A percentile compares a stretch with the other conserved stretches of the same genome.
Conservation (phyloP, 2,329 filamentous ascomycete genomes). For the Cladobotryum protrusum region DNA sequence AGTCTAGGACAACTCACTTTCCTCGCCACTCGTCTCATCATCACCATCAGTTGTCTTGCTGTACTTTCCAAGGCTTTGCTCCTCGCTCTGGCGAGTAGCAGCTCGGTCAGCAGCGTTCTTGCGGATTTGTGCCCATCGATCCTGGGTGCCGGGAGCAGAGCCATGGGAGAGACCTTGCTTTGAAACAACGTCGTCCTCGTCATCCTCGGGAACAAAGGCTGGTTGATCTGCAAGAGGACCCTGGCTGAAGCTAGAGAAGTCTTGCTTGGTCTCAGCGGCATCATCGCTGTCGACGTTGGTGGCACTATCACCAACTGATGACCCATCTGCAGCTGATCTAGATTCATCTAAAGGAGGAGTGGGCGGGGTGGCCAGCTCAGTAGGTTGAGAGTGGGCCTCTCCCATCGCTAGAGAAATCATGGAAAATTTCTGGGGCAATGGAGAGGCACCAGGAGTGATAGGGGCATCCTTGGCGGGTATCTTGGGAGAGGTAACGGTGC, state of each 20-base stretch:
- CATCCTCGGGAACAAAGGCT: conserved; percentile 64
- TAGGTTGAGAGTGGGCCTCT: neutral
- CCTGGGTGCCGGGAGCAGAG: conserved; percentile 41
- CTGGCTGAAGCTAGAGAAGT: conserved; percentile 72
- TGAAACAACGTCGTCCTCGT: conserved; percentile 44
- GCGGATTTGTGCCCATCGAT: conserved; percentile 93
- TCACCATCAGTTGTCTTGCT: conserved; percentile 58
- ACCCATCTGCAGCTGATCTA: neutral
- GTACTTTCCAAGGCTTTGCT: conserved; percentile 52
- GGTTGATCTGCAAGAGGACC: conserved; percentile 83
- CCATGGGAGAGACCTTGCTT: conserved; percentile 30
- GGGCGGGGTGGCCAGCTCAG: conserved; percentile 1
- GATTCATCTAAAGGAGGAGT: conserved; percentile 17
- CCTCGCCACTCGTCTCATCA: conserved; percentile 90
- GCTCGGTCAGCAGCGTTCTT: conserved; percentile 88
- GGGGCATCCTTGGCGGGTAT: conserved; percentile 36
- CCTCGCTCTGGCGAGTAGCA: conserved; percentile 57
- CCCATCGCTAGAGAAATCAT: conserved; percentile 18
- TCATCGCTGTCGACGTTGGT: conserved; percentile 58
- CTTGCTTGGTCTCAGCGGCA: conserved; percentile 51
- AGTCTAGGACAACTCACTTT: conserved; percentile 58
- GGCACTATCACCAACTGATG: conserved; percentile 29
- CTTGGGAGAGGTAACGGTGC: conserved; percentile 28
- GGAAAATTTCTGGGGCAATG: conserved; percentile 13
- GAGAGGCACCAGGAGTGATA: conserved; percentile 9